These are phyloP conservation scores for Cordyceps militaris DNA, from an alignment of 2,329 filamentous ascomycete species.

Conservation along the genomic window DNA sequence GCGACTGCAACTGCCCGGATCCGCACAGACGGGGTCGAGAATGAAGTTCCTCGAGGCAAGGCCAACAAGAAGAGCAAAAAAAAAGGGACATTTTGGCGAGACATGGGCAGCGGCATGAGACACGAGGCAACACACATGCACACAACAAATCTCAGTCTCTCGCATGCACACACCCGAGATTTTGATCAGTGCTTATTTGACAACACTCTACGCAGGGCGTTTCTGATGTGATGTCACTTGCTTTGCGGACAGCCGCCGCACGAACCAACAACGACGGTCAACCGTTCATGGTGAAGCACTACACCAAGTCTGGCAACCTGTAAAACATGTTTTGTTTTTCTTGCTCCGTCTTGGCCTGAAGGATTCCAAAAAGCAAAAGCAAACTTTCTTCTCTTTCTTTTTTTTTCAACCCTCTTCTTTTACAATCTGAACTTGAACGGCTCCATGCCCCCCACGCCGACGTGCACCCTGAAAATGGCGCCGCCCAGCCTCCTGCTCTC, in stretches of 20 bases:
- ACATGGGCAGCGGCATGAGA: not conserved
- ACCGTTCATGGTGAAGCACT: not conserved
- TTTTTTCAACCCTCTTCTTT: no score
- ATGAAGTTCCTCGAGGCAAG: not conserved
- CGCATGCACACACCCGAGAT: not conserved
- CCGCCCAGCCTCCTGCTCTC: constrained; percentile 52
- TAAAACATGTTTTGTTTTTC: not conserved
- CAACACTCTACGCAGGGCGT: no score
- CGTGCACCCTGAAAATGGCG: constrained; percentile 67
- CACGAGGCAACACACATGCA: not conserved
- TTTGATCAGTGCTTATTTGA: not conserved
- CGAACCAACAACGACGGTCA: not conserved
- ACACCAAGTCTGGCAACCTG: not conserved
- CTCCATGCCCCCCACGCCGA: constrained; percentile 60
- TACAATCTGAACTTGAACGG: constrained; percentile 57
- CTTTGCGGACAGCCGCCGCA: not conserved
- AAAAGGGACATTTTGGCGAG: not conserved
- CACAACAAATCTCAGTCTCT: not conserved
- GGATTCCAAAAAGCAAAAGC: no score
- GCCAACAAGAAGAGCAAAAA: not conserved
- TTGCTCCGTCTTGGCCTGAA: no score
- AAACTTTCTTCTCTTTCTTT: no score
- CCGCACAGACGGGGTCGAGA: not conserved
- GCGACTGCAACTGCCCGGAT: not conserved
- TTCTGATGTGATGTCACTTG: no score